Conservation (phyloP, 306 rosid genomes). For the Quercus alba region DNA sequence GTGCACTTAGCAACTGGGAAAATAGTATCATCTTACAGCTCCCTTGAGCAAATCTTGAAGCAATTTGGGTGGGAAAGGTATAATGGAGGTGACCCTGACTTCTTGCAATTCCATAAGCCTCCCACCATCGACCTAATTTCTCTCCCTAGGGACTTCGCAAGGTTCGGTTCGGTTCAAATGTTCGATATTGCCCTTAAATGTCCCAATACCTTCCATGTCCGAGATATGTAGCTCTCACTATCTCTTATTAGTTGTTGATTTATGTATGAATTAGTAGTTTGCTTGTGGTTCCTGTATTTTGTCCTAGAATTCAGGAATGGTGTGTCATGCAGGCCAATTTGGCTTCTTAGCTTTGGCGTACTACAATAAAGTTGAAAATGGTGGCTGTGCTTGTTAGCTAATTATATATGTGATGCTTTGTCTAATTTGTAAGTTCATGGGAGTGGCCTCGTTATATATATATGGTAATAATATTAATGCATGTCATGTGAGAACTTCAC, state of each 20-base stretch:
- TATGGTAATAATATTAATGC: not conserved
- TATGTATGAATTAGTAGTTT: not conserved
- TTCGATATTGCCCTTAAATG: conserved; percentile 83
- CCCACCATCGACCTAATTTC: conserved; percentile 87
- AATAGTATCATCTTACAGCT: conserved; percentile 56
- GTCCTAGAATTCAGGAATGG: not conserved
- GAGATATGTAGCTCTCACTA: conserved; percentile 29
- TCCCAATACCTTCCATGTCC: conserved; percentile 84
- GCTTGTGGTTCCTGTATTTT: not conserved
- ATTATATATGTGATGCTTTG: not conserved
- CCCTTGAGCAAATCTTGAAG: conserved; percentile 57
- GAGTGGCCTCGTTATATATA: not conserved
- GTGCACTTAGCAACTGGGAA: conserved; percentile 69
- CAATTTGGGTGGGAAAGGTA: conserved; percentile 97
- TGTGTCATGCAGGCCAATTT: not conserved
- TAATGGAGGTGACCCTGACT: conserved; percentile 75
- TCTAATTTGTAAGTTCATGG: not conserved
- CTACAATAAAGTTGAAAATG: not conserved
- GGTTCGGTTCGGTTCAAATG: conserved; percentile 85
- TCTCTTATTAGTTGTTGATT: not conserved
- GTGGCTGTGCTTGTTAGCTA: not conserved
- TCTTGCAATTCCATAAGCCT: conserved; percentile 82
- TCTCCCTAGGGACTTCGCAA: conserved; percentile 74
- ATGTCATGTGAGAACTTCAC: not conserved
- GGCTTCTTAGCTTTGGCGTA: not conserved